phyloP scores from a whole-genome alignment of 139 green algal species.

The Prasinococcaceae sp. region DNA sequence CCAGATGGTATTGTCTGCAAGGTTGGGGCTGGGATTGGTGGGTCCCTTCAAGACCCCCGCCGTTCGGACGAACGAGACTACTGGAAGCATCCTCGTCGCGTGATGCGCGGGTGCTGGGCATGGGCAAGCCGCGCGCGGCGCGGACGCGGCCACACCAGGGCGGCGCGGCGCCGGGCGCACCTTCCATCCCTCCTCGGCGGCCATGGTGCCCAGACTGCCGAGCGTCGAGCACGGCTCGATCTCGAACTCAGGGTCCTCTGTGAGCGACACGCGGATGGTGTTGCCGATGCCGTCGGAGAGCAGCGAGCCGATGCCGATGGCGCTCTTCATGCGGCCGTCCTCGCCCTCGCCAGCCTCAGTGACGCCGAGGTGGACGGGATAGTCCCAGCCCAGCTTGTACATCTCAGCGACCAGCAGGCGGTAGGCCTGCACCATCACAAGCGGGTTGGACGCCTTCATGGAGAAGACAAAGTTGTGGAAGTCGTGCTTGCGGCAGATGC shows the following conservation, averaged over 20 bases:
- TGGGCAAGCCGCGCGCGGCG: too few species aligned
- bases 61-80: too few species aligned
- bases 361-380: conserved; percentile 92
- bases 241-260: conserved; percentile 91
- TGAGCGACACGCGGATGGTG: conserved; percentile 91
- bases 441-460: conserved; percentile 97
- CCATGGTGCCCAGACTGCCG: conserved; percentile 51
- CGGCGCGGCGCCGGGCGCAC: too few species aligned
- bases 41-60: too few species aligned
- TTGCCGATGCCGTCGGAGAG: conserved; percentile 94
- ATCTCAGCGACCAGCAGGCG: conserved; percentile 81
- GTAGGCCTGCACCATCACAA: conserved; percentile 95
- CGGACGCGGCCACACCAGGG: too few species aligned
- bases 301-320: conserved; percentile 92
- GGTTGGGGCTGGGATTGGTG: too few species aligned
- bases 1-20: too few species aligned
- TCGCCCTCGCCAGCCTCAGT: conserved; percentile 92
- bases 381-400: conserved; percentile 88
- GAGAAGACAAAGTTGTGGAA: conserved; percentile 99
- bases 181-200: too few species aligned
- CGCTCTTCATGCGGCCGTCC: conserved; percentile 94
- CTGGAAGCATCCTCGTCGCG: too few species aligned
- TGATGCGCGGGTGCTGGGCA: too few species aligned
- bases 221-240: conserved; percentile 84
- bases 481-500: conserved; percentile 88